Evolutionary conservation across 2,329 filamentous ascomycete species (phyloP), one percentile per base, ranked within the genome.

Genomic region (Niveomyces coronatus): DNA sequence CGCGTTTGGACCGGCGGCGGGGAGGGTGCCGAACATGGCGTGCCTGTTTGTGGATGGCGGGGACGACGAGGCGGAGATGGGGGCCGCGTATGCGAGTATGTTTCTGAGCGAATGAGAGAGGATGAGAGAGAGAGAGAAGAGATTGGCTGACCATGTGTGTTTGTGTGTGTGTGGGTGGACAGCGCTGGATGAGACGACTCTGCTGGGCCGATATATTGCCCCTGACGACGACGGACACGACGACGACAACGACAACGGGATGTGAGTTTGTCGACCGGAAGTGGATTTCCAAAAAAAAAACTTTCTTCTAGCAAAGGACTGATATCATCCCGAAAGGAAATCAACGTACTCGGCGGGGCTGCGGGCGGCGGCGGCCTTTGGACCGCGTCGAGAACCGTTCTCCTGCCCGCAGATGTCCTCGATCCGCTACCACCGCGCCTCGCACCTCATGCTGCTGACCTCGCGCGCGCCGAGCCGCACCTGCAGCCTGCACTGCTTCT

Each of bases 351-450:
- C n/a, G n/a, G n/a, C n/a, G n/a, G n/a, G n/a, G n/a, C n/a, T n/a
- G n/a, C n/a, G n/a, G n/a, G n/a, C n/a, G n/a, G n/a, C n/a, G n/a
- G n/a, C n/a, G n/a, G n/a, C n/a, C n/a, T n/a, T n/a, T n/a, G n/a
- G n/a, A n/a, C n/a, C n/a, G n/a, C n/a, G n/a, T n/a, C n/a, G n/a
- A n/a, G n/a, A n/a, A n/a, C n/a, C n/a, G n/a, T n/a, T n/a, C n/a
- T n/a, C n/a, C n/a, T 54, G 56, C 11, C 52, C 53, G 6, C 54
- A 64, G 29, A 57, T 68, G 37, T 66, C 65, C 8, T 67, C 66
- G 5, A 63, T 75, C 45, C 60, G 62, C 40, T 71, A 68, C 38
- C 64, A 70, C 37, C 47, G 53, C 4, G 53, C 61, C 5, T 62
- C 62, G 2, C 53, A 62, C 40, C 60, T 51, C 27, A 49, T 72